phyloP scores from a whole-genome alignment of 148 eudicot genomes.

The Spergularia bocconei region DNA sequence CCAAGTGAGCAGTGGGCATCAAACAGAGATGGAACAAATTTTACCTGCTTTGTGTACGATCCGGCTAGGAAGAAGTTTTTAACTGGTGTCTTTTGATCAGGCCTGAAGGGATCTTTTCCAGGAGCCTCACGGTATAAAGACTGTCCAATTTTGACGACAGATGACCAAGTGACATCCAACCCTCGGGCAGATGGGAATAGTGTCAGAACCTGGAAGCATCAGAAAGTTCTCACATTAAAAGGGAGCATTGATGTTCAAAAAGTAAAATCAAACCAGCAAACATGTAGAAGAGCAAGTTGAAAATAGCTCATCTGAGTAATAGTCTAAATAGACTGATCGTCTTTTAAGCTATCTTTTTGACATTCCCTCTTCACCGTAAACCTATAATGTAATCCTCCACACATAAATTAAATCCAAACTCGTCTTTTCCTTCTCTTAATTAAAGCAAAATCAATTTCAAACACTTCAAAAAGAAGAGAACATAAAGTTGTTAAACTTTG shows the following conservation, averaged over 20 bases:
- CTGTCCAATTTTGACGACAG: constrained; percentile 93
- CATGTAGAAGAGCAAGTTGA: neutral
- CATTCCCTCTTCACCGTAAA: neutral
- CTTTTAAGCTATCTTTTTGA: no score
- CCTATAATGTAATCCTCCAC: no score
- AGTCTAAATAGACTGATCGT: neutral
- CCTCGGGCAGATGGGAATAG: constrained; percentile 94
- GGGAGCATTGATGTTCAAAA: neutral
- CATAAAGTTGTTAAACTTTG: neutral
- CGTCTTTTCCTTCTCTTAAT: no score
- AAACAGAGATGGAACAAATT: neutral
- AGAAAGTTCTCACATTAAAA: neutral
- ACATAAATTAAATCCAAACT: neutral
- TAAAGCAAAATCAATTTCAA: neutral
- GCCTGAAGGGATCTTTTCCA: constrained; percentile 97
- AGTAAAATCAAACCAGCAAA: neutral
- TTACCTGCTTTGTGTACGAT: constrained; percentile 96
- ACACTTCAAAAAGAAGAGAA: neutral
- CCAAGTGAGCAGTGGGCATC: neutral
- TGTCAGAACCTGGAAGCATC: constrained; percentile 54
- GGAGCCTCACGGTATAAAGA: constrained; percentile 95
- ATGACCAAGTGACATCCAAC: constrained; percentile 85
- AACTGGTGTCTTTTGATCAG: constrained; percentile 92
- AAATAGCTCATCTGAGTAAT: neutral
- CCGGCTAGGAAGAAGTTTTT: constrained; percentile 95